A percentile compares a stretch with the other conserved stretches of the same genome.
phyloP scores from a whole-genome alignment of 192 early-diverging fungal genomes.

The Coemansia sp. region DNA sequence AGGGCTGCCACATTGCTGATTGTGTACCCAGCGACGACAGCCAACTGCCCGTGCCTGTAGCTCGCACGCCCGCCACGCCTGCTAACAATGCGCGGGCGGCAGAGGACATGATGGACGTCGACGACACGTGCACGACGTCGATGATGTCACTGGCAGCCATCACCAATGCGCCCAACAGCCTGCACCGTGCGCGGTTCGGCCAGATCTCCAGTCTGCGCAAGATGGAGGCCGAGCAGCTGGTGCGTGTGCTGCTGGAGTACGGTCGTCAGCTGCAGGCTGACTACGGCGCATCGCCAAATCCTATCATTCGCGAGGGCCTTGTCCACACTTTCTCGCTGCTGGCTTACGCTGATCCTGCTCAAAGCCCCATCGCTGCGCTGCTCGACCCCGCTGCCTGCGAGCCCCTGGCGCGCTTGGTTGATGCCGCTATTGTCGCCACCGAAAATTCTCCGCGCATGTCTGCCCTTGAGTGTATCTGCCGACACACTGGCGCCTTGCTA shows the following conservation, averaged over 20 bases:
- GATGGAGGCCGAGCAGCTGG: constrained; percentile 39
- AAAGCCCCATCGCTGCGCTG: constrained; percentile 57
- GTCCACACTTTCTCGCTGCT: constrained; percentile 73
- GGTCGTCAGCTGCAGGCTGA: constrained; percentile 63
- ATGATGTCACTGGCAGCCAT: constrained; percentile 37
- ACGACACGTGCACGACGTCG: constrained; percentile 40
- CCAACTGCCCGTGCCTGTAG: constrained; percentile 19
- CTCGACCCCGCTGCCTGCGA: constrained; percentile 60
- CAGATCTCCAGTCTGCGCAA: constrained; percentile 30
- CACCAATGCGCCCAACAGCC: constrained; percentile 34
- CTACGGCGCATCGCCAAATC: constrained; percentile 52
- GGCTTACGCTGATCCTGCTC: constrained; percentile 66
- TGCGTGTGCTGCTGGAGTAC: constrained; percentile 52
- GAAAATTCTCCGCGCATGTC: constrained; percentile 62
- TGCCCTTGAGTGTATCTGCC: constrained; percentile 59
- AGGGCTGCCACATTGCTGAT: constrained; percentile 34
- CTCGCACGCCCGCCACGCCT: background rate
- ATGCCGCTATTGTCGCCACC: constrained; percentile 67
- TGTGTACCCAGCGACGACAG: constrained; percentile 41
- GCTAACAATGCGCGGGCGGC: constrained; percentile 1
- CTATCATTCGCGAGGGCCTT: constrained; percentile 50
- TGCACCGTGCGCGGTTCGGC: constrained; percentile 22
- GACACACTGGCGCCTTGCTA: constrained; percentile 42
- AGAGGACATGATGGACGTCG: constrained; percentile 58
- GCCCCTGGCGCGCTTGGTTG: constrained; percentile 66